These are phyloP conservation scores for Clonostachys rosea DNA, from an alignment of 2,329 filamentous ascomycete genomes.

Conservation along the genomic window DNA sequence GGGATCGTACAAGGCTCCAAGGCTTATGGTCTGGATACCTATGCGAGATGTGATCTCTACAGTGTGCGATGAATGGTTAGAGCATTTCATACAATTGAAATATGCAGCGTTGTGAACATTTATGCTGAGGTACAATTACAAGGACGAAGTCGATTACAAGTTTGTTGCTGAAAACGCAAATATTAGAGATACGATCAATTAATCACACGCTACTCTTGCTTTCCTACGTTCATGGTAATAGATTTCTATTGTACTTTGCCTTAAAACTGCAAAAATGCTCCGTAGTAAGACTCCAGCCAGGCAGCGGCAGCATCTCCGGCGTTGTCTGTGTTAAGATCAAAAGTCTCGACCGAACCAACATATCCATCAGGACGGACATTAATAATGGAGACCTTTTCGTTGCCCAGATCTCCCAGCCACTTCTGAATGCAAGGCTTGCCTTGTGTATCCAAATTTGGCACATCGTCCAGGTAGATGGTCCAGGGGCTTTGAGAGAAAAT, in stretches of 20 bases:
- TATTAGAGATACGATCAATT: slow-evolving; percentile 19
- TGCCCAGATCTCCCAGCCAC: slow-evolving; percentile 58
- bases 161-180: slow-evolving; percentile 7
- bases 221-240: slow-evolving; percentile 60
- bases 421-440: slow-evolving; percentile 61
- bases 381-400: slow-evolving; percentile 56
- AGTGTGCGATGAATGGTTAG: too few relatives aligned
- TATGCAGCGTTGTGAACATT: too few relatives aligned
- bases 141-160: not conserved
- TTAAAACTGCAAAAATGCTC: slow-evolving; percentile 54
- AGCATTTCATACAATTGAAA: too few relatives aligned
- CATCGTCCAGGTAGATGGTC: slow-evolving; percentile 69
- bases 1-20: too few relatives aligned
- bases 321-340: slow-evolving; percentile 45
- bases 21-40: too few relatives aligned
- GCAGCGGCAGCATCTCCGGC: slow-evolving; percentile 45
- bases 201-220: slow-evolving; percentile 67
- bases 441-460: slow-evolving; percentile 35
- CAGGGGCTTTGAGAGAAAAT: slow-evolving; percentile 61
- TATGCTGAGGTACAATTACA: too few relatives aligned
- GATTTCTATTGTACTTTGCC: slow-evolving; percentile 54
- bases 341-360: slow-evolving; percentile 57
- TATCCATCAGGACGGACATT: slow-evolving; percentile 73
- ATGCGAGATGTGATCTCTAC: too few relatives aligned
- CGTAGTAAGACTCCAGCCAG: slow-evolving; percentile 52